Evolutionary conservation across 345 rosid genomes (phyloP), one percentile per base, ranked within the genome.

Genomic region (Microthlaspi erraticum): DNA sequence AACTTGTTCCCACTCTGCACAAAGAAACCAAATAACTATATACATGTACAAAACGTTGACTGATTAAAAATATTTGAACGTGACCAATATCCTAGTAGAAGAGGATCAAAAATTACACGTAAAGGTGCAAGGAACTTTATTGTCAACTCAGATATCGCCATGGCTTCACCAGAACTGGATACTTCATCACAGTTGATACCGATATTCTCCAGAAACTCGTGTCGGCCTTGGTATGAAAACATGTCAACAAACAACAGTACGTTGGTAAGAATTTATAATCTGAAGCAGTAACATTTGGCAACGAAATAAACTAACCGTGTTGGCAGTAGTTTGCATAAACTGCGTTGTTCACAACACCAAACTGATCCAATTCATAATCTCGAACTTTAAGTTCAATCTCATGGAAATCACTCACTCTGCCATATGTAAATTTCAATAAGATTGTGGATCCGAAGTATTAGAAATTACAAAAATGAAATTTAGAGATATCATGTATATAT

Each of bases 321-420:
- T 90, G 92, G 70, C 97, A 90, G 51, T 90, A 86, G 61, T 85
- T 90, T 16, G 93, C 89, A 54, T 93, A 93, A 60, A 85, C 84
- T 41, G 97, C 92, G 81, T 90, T 88, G 83, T 57, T 87, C 61
- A 92, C 98, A 32, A 89, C 98, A 42, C 98, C 90, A 61, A 77
- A 93, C 54, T 88, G 98, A 85, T 90, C 97, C 79, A 93, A 78
- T 64, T 88, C 93, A 72, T 87, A 88, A 61, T 90, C 97, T 6
- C 96, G 81, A 32, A 93, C 97, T 80, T 85, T 83, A 23, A 90
- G 82, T 74, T 90, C 93, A 46, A 83, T 53, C 43, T 85, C 90
- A 46, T 82, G 64, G 50, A 83, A 85, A 26, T 56, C 64, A 57
- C 75, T 72, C 87, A 79, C 87, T 50, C 87, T 86, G 82, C 81